Evolutionary conservation across 2,329 filamentous ascomycete species (phyloP), one percentile per base, ranked within the genome.

Genomic region (Fusarium sp.): DNA sequence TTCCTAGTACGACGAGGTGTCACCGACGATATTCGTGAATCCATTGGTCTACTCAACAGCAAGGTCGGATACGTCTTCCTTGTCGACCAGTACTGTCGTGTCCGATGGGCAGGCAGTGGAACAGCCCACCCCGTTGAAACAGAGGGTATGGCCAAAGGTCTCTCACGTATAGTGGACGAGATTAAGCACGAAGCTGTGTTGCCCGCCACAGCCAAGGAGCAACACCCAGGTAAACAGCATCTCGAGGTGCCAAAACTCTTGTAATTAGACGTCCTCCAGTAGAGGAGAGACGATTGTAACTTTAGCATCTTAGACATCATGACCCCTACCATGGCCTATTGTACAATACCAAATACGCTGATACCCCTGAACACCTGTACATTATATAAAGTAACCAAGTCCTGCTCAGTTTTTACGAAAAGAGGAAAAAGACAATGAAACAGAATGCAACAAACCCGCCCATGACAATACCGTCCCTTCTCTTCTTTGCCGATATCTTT

Each of bases 11-110:
- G 82, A 54, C 84, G 81, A 65, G 88, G 87, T 41, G 77, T 91
- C 55, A 86, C 87, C 1, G 86, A 90, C 56, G 84, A 89, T 58
- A 87, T 91, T 58, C 84, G 86, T 55, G 89, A 91, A 79, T 84
- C 82, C 41, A 88, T 92, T 66, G 90, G 90, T 13, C 73, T 97
- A 78, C 83, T 97, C 77, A 99, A 99, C 81, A 90, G 89, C 72
- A 97, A 94, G 81, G 95, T 98, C 34, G 95, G 94, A 40, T 98
- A 98, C 82, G 91, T 94, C 7, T 99, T 97, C 80, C 85, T 99
- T 49, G 85, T 99, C 62, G 96, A 99, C 79, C 85, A 90, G 67
- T 86, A 94, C 69, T 97, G 94, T 79, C 92, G 90, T 81, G 97
- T 99, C 73, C 88, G 96, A 60, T 99, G 96, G 96, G 96, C 95